Conservation (phyloP, 169 alveolate species). For the Babesia divergens region DNA sequence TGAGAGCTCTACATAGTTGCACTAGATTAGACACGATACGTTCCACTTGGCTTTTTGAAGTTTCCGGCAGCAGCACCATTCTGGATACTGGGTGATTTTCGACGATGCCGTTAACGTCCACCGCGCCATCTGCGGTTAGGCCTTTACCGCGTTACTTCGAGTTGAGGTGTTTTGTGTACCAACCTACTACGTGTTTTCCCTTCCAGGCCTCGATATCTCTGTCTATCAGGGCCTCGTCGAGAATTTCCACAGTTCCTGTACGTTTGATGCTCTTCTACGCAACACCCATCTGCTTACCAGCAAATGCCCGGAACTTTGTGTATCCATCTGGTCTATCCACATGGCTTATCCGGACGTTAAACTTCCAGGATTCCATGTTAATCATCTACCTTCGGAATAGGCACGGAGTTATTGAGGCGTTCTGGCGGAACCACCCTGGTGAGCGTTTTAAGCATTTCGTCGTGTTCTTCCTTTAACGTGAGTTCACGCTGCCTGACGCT, state of each 20-base stretch:
- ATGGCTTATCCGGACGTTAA: background rate
- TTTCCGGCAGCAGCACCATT: conserved; percentile 25
- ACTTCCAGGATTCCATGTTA: background rate
- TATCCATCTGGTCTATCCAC: background rate
- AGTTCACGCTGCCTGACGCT: conserved; percentile 64
- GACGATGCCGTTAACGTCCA: background rate
- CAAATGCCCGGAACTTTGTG: conserved; percentile 1
- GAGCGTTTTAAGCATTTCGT: conserved; percentile 65
- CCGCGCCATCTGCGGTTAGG: background rate
- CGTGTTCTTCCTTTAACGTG: conserved; percentile 67
- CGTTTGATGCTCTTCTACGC: background rate
- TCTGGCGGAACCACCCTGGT: conserved; percentile 59
- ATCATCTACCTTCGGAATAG: conserved; percentile 59
- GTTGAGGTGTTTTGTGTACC: background rate
- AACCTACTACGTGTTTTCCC: conserved; percentile 40
- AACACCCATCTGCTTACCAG: background rate
- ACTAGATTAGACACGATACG: conserved; percentile 6
- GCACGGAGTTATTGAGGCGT: conserved; percentile 69
- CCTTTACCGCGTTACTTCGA: background rate
- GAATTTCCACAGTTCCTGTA: conserved; percentile 7
- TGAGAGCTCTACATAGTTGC: conserved; percentile 37
- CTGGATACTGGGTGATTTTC: conserved; percentile 44
- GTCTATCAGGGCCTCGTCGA: background rate
- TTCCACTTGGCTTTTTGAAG: background rate
- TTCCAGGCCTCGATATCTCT: conserved; percentile 27